Percentiles rank a stretch among this genome's conserved stretches.
Conservation (phyloP, 257 asterid genomes). For the Solanum microdontum region DNA sequence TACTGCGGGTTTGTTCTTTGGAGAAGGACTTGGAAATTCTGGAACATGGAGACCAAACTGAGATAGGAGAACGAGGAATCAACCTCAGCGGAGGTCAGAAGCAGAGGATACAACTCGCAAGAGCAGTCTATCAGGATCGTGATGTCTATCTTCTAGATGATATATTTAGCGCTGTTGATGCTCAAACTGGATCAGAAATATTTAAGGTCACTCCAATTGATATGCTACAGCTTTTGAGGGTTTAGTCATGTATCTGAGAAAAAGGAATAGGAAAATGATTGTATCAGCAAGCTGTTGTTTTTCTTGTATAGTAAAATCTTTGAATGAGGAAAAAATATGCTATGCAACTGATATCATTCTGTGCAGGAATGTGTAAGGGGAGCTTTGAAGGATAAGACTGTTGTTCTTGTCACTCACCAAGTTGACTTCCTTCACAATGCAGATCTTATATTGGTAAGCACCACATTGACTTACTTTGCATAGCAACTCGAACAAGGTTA, state of each 20-base stretch:
- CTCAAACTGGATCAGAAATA: slow-evolving; percentile 76
- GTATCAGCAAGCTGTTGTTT: not conserved
- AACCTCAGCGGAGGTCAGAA: slow-evolving; percentile 85
- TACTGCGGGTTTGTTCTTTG: slow-evolving; percentile 36
- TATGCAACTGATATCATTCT: not conserved
- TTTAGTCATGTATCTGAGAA: not conserved
- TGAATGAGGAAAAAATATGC: not conserved
- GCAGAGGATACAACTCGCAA: slow-evolving; percentile 69
- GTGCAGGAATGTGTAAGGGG: slow-evolving; percentile 65
- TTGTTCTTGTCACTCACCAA: slow-evolving; percentile 68
- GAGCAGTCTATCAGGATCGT: slow-evolving; percentile 69
- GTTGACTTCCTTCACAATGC: slow-evolving; percentile 66
- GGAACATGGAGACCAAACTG: slow-evolving; percentile 58
- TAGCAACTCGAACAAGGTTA: not conserved
- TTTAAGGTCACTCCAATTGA: slow-evolving; percentile 39
- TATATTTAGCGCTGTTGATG: slow-evolving; percentile 85
- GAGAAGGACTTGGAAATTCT: slow-evolving; percentile 62
- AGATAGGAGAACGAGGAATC: slow-evolving; percentile 73
- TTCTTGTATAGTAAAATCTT: not conserved
- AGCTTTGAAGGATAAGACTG: slow-evolving; percentile 43
- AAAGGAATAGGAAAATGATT: not conserved
- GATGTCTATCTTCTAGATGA: slow-evolving; percentile 70
- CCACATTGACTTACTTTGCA: not conserved
- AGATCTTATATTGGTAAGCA: slow-evolving; percentile 48
- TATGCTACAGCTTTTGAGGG: not conserved